Evolutionary conservation across 148 eudicot species (phyloP), one percentile per base, ranked within the genome.

Genomic region (Chenopodium quinoa): DNA sequence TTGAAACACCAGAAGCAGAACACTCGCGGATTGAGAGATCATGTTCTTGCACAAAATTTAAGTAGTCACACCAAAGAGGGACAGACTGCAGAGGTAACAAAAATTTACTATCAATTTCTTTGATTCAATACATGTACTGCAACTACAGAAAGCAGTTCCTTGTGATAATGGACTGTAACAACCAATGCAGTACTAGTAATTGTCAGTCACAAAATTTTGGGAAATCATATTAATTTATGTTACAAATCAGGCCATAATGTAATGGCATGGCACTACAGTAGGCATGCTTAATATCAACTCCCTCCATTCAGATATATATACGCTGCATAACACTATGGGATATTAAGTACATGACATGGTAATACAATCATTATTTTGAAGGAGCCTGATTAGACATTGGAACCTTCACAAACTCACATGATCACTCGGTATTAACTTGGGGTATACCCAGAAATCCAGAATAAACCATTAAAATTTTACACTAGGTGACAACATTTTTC

Each of bases 11-110:
- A 82, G 83, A 82, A 54, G 85, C 84, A 54, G 98, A 83, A 87
- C 92, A 89, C 78, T 87, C 88, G 27, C 90, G 81, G 40, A 92
- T 86, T 14, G 89, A 89, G n/a, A 92, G 90, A 40, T 96, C 97
- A 80, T 88, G 81, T 67, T 93, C 95, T 91, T 86, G 91, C 27
- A 94, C 79, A 87, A 91, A 96, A 80, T 88, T 88, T 78, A 92
- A 66, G 85, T 91, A 96, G 82, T 92, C 99, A 82, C 97, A 91
- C 98, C 98, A 94, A 17, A 96, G 87, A 65, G 90, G 80, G 71
- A 96, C 91, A 80, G 97, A 93, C 98, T 96, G 95, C 92, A 84
- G 9, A 52, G 48, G 65, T 68, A 85, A 66, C 0, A 56, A 54
- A 77, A 82, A 56, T 27, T 78, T 40, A 13, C 14, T 40, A 40